Evolutionary conservation across 345 rosid species (phyloP), one percentile per base, ranked within the genome.

Genomic region (Eutrema japonicum): DNA sequence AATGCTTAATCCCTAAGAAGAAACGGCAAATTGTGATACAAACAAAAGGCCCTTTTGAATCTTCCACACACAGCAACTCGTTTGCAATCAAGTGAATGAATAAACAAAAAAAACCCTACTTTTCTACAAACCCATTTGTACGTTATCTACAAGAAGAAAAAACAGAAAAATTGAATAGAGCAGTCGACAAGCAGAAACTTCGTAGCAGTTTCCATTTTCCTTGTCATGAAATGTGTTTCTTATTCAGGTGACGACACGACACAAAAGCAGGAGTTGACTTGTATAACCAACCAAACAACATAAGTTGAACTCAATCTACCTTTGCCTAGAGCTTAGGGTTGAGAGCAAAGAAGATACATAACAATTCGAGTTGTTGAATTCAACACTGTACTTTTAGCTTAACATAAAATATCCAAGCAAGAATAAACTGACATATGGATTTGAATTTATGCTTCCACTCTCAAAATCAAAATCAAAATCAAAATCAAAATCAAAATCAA

Each of bases 201-300:
- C 74, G 36, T 46, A 53, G 79, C 79, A 68, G 11, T 68, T 75
- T 75, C 79, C 64, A 36, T 5, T 52, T 43, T 68, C 74, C 3
- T 56, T 75, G 74, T 73, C 77, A 54, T 8, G 77, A 45, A 64
- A 64, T 46, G 33, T 38, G 59, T 13, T 30, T 54, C 22, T 54
- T 32, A 33, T 40, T 56, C 36, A 38, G 48, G 22, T 71, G 76
- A 53, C 2, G 27, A 32, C 68, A 64, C 16, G 11, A 53, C 51
- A 47, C 22, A 22, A 33, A 51, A 43, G 38, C 35, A 32, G 42
- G 55, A 52, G 63, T 52, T 60, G 74, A 60, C 62, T 60, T 68
- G 8, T 22, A 22, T 22, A 22, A 37, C 42, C 67, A 56, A 59
- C 45, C 45, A 74, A 41, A 58, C 72, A 48, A 57, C 41, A 11